These are phyloP conservation scores for Saprolegnia parasitica DNA, from an alignment of 352 stramenopile genomes.

Conservation along the genomic window DNA sequence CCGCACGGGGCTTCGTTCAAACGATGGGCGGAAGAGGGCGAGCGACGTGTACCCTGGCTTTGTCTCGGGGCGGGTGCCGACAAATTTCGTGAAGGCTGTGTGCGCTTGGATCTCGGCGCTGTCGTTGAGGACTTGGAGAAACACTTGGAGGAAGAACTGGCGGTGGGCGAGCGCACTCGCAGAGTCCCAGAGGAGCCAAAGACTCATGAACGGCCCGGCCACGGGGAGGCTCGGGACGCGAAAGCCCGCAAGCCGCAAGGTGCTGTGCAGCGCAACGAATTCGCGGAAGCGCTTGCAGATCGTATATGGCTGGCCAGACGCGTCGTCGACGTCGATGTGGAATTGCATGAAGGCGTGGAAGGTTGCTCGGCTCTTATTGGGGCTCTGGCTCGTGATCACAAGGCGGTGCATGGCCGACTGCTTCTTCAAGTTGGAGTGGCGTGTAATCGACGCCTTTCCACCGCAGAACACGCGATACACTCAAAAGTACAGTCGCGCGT, in stretches of 20 bases:
- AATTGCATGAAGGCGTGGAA: not conserved
- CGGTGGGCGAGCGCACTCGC: not conserved
- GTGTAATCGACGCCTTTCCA: not conserved
- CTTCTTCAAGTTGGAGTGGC: too few species aligned
- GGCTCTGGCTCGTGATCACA: constrained; percentile 3
- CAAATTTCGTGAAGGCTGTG: not conserved
- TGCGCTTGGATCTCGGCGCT: not conserved
- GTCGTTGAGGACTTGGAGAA: not conserved
- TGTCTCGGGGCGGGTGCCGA: not conserved
- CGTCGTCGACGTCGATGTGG: not conserved
- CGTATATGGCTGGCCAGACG: not conserved
- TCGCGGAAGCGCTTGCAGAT: constrained; percentile 16
- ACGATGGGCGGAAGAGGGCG: not conserved
- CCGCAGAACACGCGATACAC: not conserved
- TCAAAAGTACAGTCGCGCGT: not conserved
- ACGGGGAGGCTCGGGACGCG: not conserved
- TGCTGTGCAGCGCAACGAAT: not conserved
- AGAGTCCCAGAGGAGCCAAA: constrained; percentile 1
- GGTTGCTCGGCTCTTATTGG: not conserved
- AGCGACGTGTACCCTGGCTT: constrained; percentile 13
- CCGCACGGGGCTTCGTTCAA: not conserved
- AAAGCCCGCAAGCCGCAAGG: not conserved
- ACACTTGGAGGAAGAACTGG: not conserved
- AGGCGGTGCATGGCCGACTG: too few species aligned
- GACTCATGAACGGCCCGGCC: constrained; percentile 6